Evolutionary conservation across 495 filamentous ascomycete genomes (phyloP), one percentile per base, ranked within the genome.

Genomic region (Podospora sp.): DNA sequence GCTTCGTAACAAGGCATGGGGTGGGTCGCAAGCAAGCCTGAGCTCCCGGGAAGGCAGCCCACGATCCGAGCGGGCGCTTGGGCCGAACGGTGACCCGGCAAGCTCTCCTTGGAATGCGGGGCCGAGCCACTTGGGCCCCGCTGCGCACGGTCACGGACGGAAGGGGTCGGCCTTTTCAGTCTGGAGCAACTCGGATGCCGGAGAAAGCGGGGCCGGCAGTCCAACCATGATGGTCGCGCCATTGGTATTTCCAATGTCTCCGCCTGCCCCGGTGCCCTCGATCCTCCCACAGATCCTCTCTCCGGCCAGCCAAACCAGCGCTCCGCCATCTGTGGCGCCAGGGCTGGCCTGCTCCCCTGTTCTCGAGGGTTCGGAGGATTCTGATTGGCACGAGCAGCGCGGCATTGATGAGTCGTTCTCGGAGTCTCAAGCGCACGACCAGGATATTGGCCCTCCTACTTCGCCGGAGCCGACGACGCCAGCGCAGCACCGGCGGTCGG

Each of bases 1-100:
- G 68, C 78, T 95, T 36, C 84, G 92, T 0, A 88, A 84, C 9
- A 88, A 85, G 58, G 91, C 92, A 0, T 96, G 92, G 87, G 91
- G 91, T 36, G 91, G 91, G 0, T 94, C 91, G 68, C 89, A 92
- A 70, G 88, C 82, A 0, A 93, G 91, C 71, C 74, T 91, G 25
- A 91, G 87, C 40, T 82, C 80, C 14, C 65, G 77, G 66, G 87
- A 88, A 52, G 87, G 87, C 35, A 91, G 87, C 58, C 86, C 86
- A 9, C 73, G 80, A 66, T 78, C 78, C 25, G 76, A 82, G 70
- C 21, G 80, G 65, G 62, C 76, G 26, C 29, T 49, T 6, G 25
- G 40, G n/a, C 16, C 35, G n/a, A 0, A n/a, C 35, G 22, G 61
- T 14, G 66, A 77, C 55, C 66, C 66, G 55, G 55, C 78, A 63